A percentile compares a stretch with the other conserved stretches of the same genome.
Evolutionary conservation across 805 yeast genomes (phyloP).

Genomic region (Saturnispora serradocipensis): DNA sequence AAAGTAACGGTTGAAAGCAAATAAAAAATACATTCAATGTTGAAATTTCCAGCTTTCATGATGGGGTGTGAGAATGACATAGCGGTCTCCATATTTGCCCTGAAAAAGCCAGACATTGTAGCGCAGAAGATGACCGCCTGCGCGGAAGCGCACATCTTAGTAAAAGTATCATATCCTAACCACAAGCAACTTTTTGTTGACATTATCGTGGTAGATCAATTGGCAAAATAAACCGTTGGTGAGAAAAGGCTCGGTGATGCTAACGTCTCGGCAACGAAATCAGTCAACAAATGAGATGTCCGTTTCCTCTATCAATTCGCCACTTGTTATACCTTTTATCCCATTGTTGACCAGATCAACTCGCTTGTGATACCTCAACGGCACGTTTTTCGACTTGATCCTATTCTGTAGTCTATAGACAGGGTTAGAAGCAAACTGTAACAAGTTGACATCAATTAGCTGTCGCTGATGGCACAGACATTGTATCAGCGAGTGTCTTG

Average conservation of each 20-base stretch:
- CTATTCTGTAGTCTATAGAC: conserved; percentile 9
- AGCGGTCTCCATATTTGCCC: no score
- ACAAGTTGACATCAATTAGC: conserved; percentile 10
- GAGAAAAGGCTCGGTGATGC: not conserved
- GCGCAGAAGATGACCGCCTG: no score
- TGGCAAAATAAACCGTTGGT: no score
- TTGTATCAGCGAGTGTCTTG: conserved; percentile 22
- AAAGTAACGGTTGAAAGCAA: no score
- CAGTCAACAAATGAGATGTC: not conserved
- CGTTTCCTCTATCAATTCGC: not conserved
- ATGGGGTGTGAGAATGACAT: no score
- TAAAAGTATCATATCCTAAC: no score
- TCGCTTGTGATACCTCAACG: conserved; percentile 4
- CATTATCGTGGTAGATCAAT: no score
- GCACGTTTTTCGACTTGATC: not conserved
- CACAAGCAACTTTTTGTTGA: no score
- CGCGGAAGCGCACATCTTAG: no score
- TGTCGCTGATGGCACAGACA: conserved; percentile 17
- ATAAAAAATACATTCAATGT: no score
- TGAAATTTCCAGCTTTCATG: no score
- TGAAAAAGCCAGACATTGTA: no score
- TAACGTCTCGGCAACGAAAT: not conserved
- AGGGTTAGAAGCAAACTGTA: conserved; percentile 14
- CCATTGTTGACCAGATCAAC: not conserved
- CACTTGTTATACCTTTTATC: not conserved